Evolutionary conservation across 257 asterid species (phyloP).

Genomic region (Gardenia jasminoides): DNA sequence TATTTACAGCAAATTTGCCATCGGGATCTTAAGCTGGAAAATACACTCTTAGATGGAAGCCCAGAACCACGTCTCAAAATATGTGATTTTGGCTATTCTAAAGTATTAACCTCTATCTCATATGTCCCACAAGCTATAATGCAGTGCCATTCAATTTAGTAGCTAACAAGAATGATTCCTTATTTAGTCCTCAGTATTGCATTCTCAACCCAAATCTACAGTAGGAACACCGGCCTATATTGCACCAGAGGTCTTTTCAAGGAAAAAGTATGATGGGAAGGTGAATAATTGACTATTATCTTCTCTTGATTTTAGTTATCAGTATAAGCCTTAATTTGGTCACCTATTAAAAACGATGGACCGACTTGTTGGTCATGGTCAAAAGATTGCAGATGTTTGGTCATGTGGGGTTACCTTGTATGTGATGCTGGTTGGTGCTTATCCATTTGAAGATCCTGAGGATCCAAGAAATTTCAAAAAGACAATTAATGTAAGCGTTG

Average conservation of each 20-base stretch:
- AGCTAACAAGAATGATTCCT: slow-evolving; percentile 2
- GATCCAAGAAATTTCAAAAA: slow-evolving; percentile 91
- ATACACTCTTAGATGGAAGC: slow-evolving; percentile 70
- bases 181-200: slow-evolving; percentile 65
- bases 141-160: background rate
- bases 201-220: slow-evolving; percentile 94
- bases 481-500: slow-evolving; percentile 63
- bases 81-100: slow-evolving; percentile 83
- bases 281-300: slow-evolving; percentile 25
- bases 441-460: slow-evolving; percentile 90
- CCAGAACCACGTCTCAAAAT: slow-evolving; percentile 66
- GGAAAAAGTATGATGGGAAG: slow-evolving; percentile 88
- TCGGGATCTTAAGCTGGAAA: slow-evolving; percentile 82
- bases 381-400: slow-evolving; percentile 95
- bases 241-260: slow-evolving; percentile 81
- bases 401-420: slow-evolving; percentile 96
- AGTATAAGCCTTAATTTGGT: background rate
- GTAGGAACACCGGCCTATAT: slow-evolving; percentile 92
- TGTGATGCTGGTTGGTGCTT: slow-evolving; percentile 92
- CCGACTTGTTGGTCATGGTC: slow-evolving; percentile 12
- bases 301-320: background rate
- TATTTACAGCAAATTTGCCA: slow-evolving; percentile 74
- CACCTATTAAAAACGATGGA: slow-evolving; percentile 1
- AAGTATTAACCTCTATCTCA: slow-evolving; percentile 32
- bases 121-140: background rate